A percentile compares a stretch with the other conserved stretches of the same genome.
Evolutionary conservation across 495 filamentous ascomycete genomes (phyloP).

Genomic region (Hypoxylon fuscum): DNA sequence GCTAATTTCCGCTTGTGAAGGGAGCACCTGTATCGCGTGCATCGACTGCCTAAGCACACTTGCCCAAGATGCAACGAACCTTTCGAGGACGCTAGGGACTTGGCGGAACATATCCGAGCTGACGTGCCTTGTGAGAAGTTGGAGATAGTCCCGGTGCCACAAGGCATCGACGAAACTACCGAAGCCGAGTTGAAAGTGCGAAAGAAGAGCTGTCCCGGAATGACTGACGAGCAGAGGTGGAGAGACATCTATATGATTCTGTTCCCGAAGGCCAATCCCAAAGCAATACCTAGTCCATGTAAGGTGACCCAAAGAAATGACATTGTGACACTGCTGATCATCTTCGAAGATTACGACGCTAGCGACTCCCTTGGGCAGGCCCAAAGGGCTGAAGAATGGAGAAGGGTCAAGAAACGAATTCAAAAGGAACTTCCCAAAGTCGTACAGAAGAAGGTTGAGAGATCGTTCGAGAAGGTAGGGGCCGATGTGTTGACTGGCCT

Average conservation of each 20-base stretch:
- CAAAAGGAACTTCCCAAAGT: constrained; percentile 37
- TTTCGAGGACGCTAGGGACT: constrained; percentile 49
- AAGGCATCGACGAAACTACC: constrained; percentile 41
- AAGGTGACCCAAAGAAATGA: constrained; percentile 14
- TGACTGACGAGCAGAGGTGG: constrained; percentile 57
- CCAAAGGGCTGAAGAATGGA: constrained; percentile 34
- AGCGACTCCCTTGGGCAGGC: constrained; percentile 25
- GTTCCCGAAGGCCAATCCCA: constrained; percentile 50
- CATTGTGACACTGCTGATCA: constrained; percentile 6
- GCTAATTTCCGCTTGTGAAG: constrained; percentile 32
- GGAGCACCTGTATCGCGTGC: constrained; percentile 56
- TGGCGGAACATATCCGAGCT: constrained; percentile 50
- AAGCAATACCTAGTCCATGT: constrained; percentile 52
- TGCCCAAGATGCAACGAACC: constrained; percentile 52
- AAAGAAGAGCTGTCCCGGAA: constrained; percentile 49
- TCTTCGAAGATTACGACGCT: constrained; percentile 44
- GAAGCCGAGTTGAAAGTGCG: constrained; percentile 48
- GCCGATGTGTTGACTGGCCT: constrained; percentile 33
- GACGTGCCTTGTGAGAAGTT: constrained; percentile 47
- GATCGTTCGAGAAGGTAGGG: constrained; percentile 37
- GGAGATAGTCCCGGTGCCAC: constrained; percentile 22
- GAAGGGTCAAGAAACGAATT: constrained; percentile 37
- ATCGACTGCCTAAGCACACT: constrained; percentile 48
- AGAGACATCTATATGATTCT: constrained; percentile 54
- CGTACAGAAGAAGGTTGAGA: constrained; percentile 40